Evolutionary conservation across 75 land plant species (phyloP).

Genomic region (Pinus tabuliformis): DNA sequence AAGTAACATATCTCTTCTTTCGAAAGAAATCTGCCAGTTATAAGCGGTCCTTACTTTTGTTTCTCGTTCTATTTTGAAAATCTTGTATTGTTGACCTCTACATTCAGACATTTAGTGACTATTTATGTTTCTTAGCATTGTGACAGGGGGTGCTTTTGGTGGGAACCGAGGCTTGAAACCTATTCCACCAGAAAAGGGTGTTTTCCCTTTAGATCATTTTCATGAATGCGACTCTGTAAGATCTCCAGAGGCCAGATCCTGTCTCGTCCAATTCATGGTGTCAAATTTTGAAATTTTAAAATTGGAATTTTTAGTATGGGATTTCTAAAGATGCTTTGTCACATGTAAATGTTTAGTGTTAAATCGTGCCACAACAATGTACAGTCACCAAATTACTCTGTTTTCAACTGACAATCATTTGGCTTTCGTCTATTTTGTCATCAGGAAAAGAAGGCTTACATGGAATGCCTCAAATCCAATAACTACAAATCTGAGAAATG

Average conservation of each 20-base stretch:
- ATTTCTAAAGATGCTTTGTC: not conserved
- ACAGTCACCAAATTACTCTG: not conserved
- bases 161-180: conserved; percentile 82
- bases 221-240: conserved; percentile 72
- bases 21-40: no score
- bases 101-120: no score
- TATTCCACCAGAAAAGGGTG: conserved; percentile 88
- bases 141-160: conserved; percentile 89
- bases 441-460: conserved; percentile 88
- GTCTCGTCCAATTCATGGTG: not conserved
- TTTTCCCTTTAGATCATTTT: conserved; percentile 90
- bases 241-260: not conserved
- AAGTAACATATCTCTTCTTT: no score
- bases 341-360: not conserved
- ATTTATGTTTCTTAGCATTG: not conserved
- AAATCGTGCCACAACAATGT: not conserved
- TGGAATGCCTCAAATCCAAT: conserved; percentile 68
- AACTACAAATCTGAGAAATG: conserved; percentile 77
- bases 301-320: not conserved
- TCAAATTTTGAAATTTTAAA: not conserved
- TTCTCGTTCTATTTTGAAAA: no score
- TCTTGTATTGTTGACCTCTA: no score
- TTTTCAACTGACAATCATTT: not conserved
- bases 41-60: no score
- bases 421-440: not conserved